Base-by-base conservation (phyloP, 1,284 basidiomycete genomes). In the Pseudozyma sp. region DNA sequence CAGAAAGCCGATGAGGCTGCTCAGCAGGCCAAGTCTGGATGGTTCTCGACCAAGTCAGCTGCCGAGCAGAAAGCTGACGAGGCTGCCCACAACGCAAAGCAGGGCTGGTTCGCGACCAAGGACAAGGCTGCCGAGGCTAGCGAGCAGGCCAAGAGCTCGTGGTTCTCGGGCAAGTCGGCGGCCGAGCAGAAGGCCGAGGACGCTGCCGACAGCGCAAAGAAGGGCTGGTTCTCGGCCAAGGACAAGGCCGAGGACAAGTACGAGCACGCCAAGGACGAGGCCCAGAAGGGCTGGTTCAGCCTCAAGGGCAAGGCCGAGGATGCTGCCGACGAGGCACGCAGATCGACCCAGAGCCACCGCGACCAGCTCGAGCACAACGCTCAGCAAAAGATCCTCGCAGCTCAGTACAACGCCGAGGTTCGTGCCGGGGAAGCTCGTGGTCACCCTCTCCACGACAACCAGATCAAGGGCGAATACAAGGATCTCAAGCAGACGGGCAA, bases 381-480 rank as follows among this genome's bases (percentile, higher is more conserved):
- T 5, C 70, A 73, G 53, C 55, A 73, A 11, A 73, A 73, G 70
- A 68, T 73, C 42, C 65, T 68, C 19, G 70, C 70, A 24, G 71
- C 71, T 11, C 71, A 68, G 49, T 74, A 74, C 71, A 68, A 74
- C 58, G 71, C 71, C 48, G 71, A 74, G 44, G 58, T 59, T 37
- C 66, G 62, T 24, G 61, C 58, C 17, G 66, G 56, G 17, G 70
- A 73, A 44, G 60, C 46, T n/a, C 59, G 53, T 16, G 55, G 51
- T 37, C 46, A 54, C 44, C 24, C 67, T 19, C 8, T 24, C 51
- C 16, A 52, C 14, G 50, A 33, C 24, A 50, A 39, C 24, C 42
- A 53, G 9, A 10, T 67, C 56, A 42, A 61, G 42, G 40, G 46
- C n/a, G 56, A 62, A 10, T 67, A 53, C 50, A 48, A 52, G 35